Conservation (phyloP, 768 basidiomycete species). For the Agrocybe pediades region DNA sequence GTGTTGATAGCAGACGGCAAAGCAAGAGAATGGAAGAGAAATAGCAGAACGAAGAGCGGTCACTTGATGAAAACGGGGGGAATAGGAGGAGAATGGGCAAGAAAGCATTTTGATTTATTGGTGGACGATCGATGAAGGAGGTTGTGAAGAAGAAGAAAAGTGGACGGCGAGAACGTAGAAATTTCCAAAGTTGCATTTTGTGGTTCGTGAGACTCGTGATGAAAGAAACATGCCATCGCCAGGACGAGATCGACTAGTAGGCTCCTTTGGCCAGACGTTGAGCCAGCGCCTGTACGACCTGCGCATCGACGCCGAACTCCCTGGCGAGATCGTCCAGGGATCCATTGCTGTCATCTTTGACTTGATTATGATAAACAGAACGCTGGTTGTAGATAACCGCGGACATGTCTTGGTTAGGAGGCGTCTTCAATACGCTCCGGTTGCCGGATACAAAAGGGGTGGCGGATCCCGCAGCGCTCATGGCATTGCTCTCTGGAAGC, state of each 20-base stretch:
- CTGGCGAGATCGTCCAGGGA: slow-evolving; percentile 59
- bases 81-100: background rate
- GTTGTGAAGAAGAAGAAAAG: background rate
- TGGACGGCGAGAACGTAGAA: background rate
- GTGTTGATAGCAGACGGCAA: background rate
- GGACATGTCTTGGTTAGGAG: slow-evolving; percentile 19
- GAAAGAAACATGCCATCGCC: no score
- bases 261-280: slow-evolving; percentile 45
- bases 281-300: slow-evolving; percentile 66
- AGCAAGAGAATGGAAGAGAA: background rate
- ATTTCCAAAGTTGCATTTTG: background rate
- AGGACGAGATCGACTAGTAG: no score
- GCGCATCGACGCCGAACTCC: slow-evolving; percentile 75
- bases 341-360: slow-evolving; percentile 11
- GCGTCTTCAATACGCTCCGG: slow-evolving; percentile 25
- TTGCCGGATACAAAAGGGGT: slow-evolving; percentile 11
- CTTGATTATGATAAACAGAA: slow-evolving; percentile 8
- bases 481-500: slow-evolving; percentile 14
- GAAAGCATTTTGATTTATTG: background rate
- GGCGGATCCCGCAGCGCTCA: slow-evolving; percentile 15
- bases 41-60: background rate
- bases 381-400: slow-evolving; percentile 4
- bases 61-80: background rate
- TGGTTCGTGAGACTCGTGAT: background rate
- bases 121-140: no score